Percentiles rank a stretch among this genome's conserved stretches.
These are phyloP conservation scores for Eudorina sp. DNA, from an alignment of 139 green algal species.

Conservation along the genomic window DNA sequence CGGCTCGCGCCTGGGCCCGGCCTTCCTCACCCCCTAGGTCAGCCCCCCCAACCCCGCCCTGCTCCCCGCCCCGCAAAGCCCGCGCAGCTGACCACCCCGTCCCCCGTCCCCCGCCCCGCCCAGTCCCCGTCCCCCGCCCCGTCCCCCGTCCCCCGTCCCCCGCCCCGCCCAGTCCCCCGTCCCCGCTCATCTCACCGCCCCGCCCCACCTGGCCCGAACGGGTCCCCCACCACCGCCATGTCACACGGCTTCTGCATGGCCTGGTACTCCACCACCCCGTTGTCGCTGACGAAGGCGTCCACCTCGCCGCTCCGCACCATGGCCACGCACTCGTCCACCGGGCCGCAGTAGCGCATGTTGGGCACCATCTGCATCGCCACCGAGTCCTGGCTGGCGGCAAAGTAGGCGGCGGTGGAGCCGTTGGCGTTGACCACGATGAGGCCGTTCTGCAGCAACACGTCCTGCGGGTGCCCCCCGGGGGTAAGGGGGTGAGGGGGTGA, in stretches of 20 bases:
- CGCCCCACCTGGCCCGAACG: slow-evolving; percentile 13
- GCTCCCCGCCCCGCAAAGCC: too few relatives aligned
- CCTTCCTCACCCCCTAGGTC: too few relatives aligned
- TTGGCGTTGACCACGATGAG: slow-evolving; percentile 38
- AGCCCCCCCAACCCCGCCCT: too few relatives aligned
- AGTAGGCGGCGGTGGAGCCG: slow-evolving; percentile 46
- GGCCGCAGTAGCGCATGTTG: not conserved
- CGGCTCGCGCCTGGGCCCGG: too few relatives aligned
- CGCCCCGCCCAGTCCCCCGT: too few relatives aligned
- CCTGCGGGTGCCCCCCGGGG: not conserved
- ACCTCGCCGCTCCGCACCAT: not conserved
- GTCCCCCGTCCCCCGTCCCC: not conserved
- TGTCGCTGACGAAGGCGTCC: slow-evolving; percentile 34
- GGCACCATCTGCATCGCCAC: slow-evolving; percentile 1
- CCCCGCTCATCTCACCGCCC: not conserved
- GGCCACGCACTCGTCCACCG: not conserved
- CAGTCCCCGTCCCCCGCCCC: too few relatives aligned
- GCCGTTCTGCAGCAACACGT: not conserved
- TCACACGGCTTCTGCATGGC: slow-evolving; percentile 18
- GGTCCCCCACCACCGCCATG: slow-evolving; percentile 8
- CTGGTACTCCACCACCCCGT: not conserved
- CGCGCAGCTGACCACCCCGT: too few relatives aligned
- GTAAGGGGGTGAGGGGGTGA: not conserved
- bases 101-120: too few relatives aligned
- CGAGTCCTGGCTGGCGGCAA: slow-evolving; percentile 6